Evolutionary conservation across 768 basidiomycete genomes (phyloP).

Genomic region (Royoungia palumana): DNA sequence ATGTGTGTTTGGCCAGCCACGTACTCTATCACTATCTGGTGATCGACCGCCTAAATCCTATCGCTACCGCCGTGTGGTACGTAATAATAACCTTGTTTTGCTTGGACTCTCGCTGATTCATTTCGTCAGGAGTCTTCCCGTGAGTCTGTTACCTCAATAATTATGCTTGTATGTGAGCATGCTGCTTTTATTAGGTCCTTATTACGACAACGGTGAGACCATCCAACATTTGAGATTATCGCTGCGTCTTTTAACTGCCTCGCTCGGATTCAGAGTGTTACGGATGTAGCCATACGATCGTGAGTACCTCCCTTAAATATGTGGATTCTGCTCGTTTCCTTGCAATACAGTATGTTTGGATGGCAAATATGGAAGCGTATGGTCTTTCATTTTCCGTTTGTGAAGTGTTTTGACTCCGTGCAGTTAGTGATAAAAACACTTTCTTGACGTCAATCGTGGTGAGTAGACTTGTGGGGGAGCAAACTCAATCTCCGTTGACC

Average conservation of each 20-base stretch:
- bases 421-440: slow-evolving; percentile 41
- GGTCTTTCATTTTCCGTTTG: slow-evolving; percentile 13
- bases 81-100: neutral
- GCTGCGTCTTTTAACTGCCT: neutral
- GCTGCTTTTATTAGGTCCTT: slow-evolving; percentile 39
- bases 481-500: neutral
- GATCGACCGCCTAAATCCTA: slow-evolving; percentile 45
- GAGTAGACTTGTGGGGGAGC: slow-evolving; percentile 15
- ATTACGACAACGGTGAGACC: slow-evolving; percentile 50
- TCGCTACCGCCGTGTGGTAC: slow-evolving; percentile 48
- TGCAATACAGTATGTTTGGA: slow-evolving; percentile 41
- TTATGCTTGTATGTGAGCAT: neutral
- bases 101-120: neutral
- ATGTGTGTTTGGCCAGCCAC: slow-evolving; percentile 49
- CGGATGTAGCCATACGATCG: slow-evolving; percentile 47
- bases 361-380: slow-evolving; percentile 46
- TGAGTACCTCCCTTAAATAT: slow-evolving; percentile 8
- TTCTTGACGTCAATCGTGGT: slow-evolving; percentile 45
- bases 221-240: neutral
- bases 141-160: slow-evolving; percentile 27
- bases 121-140: slow-evolving; percentile 49
- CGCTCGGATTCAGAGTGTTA: slow-evolving; percentile 37
- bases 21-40: slow-evolving; percentile 59
- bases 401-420: slow-evolving; percentile 26
- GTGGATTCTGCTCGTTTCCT: neutral